Evolutionary conservation across 257 asterid species (phyloP).

Genomic region (Ocimum tenuiflorum): DNA sequence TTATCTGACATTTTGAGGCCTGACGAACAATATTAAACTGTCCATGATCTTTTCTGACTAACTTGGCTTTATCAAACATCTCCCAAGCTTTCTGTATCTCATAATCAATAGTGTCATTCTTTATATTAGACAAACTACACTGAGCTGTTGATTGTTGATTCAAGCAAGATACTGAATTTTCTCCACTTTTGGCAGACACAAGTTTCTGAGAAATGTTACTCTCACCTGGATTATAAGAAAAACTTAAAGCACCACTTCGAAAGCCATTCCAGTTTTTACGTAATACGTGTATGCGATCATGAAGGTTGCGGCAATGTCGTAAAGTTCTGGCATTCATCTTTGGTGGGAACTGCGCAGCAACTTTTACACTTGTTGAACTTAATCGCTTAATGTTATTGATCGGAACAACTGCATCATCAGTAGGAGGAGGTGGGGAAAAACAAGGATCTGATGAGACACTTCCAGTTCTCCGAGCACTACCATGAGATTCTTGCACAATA

Average conservation of each 20-base stretch:
- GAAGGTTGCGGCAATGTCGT: conserved; percentile 44
- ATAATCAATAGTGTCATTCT: conserved; percentile 11
- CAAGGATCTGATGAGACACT: conserved; percentile 14
- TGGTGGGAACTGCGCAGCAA: conserved; percentile 8
- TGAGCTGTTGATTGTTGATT: conserved; percentile 24
- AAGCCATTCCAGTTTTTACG: conserved; percentile 59
- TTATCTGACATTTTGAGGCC: conserved; percentile 23
- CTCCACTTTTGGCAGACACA: conserved; percentile 16
- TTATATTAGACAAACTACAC: conserved; percentile 23
- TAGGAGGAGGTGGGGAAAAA: conserved; percentile 14
- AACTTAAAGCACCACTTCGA: conserved; percentile 43
- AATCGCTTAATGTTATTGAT: not conserved
- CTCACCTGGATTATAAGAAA: conserved; percentile 29
- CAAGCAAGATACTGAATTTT: conserved; percentile 16
- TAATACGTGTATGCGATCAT: conserved; percentile 38
- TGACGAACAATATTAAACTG: conserved; percentile 4
- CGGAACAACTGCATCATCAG: conserved; percentile 8
- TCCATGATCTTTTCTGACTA: conserved; percentile 18
- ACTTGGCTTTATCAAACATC: conserved; percentile 59
- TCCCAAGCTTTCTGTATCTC: conserved; percentile 63
- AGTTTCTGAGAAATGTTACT: conserved; percentile 20
- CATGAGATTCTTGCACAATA: conserved; percentile 37
- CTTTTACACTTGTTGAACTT: conserved; percentile 24
- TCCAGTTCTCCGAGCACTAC: conserved; percentile 23
- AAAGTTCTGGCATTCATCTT: conserved; percentile 43